phyloP scores from a whole-genome alignment of 345 rosid genomes.

The Turnera subulata region DNA sequence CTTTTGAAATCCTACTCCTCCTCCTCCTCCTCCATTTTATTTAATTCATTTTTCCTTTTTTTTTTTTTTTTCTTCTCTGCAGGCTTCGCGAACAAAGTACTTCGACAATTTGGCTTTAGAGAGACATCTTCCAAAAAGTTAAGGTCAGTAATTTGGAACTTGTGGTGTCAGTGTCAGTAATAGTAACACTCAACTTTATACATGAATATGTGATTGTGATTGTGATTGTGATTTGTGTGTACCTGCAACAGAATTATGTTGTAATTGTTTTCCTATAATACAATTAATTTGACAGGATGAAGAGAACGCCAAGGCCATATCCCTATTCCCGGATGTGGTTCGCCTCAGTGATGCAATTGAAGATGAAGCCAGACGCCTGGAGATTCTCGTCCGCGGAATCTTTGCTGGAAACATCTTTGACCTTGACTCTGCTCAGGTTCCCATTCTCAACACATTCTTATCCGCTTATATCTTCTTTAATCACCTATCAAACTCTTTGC shows the following conservation, averaged over 20 bases:
- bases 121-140: constrained; percentile 95
- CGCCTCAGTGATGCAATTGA: constrained; percentile 68
- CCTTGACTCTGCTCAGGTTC: constrained; percentile 94
- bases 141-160: constrained; percentile 60
- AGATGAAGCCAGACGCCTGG: constrained; percentile 60
- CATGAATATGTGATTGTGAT: no score
- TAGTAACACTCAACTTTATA: no score
- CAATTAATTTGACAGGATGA: constrained; percentile 67
- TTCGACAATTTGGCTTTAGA: constrained; percentile 89
- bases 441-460: constrained; percentile 1
- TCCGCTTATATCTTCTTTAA: no score
- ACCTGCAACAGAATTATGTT: neutral
- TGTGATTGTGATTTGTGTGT: no score
- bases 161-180: no score
- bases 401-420: constrained; percentile 98
- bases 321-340: constrained; percentile 71
- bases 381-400: constrained; percentile 74
- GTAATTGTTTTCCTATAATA: constrained; percentile 1
- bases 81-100: constrained; percentile 79
- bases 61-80: constrained; percentile 58
- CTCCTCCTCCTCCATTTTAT: neutral
- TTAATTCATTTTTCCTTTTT: neutral
- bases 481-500: no score
- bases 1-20: no score
- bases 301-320: constrained; percentile 95